These are phyloP conservation scores for Hygrocybe punicea DNA, from an alignment of 768 basidiomycete species.

Conservation along the genomic window DNA sequence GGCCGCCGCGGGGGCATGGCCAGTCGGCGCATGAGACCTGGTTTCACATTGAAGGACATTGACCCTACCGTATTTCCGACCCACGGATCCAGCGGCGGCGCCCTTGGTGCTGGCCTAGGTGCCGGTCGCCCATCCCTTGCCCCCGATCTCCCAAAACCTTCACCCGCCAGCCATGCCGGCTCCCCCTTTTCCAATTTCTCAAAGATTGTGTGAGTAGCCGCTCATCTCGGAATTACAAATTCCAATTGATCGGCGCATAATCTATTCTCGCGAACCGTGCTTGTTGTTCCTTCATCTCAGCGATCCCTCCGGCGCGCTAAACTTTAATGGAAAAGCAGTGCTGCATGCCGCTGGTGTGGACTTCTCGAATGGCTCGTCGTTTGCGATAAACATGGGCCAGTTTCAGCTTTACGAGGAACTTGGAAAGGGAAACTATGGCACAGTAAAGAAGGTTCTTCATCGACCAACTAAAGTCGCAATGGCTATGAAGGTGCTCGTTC, in stretches of 20 bases:
- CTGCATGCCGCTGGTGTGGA: conserved; percentile 80
- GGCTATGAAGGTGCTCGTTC: conserved; percentile 88
- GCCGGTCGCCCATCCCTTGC: conserved; percentile 57
- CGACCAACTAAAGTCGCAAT: conserved; percentile 92
- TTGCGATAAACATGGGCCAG: conserved; percentile 92
- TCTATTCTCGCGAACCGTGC: conserved; percentile 5
- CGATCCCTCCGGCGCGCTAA: conserved; percentile 93
- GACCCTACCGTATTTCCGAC: conserved; percentile 37
- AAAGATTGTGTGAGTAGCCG: conserved; percentile 78
- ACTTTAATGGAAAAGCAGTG: conserved; percentile 90
- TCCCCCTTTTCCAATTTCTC: conserved; percentile 91
- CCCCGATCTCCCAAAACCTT: conserved; percentile 36
- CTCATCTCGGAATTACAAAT: background rate
- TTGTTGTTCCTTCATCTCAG: conserved; percentile 38
- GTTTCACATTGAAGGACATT: conserved; percentile 64
- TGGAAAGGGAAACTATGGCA: conserved; percentile 95
- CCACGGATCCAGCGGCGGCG: conserved; percentile 43
- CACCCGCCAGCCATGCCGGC: conserved; percentile 45
- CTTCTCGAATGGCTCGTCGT: conserved; percentile 87
- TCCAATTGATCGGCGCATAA: conserved; percentile 3
- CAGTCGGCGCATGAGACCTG: conserved; percentile 50
- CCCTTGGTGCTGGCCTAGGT: conserved; percentile 66
- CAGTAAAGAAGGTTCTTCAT: conserved; percentile 93
- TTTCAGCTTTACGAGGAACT: conserved; percentile 89
- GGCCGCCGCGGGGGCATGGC: conserved; percentile 34